Evolutionary conservation across 1,284 basidiomycete species (phyloP).

Genomic region (Naganishia liquefaciens): DNA sequence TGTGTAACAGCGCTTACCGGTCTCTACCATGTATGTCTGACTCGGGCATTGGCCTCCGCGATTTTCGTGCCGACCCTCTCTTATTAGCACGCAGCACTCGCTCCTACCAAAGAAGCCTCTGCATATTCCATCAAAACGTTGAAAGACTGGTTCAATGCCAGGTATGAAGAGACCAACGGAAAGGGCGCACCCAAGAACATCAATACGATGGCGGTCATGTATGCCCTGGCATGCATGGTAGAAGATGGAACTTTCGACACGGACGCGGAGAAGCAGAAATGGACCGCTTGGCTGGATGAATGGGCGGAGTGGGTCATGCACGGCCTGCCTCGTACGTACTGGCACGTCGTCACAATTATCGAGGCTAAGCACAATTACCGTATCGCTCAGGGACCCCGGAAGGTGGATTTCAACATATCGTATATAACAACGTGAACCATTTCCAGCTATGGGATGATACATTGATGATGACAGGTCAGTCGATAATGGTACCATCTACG

Average conservation of each 20-base stretch:
- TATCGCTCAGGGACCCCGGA: conserved; percentile 56
- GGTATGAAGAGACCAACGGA: conserved; percentile 56
- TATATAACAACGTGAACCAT: conserved; percentile 60
- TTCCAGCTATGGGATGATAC: conserved; percentile 69
- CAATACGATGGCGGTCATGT: conserved; percentile 67
- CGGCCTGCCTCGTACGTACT: conserved; percentile 56
- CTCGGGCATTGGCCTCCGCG: background rate
- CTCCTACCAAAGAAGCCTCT: conserved; percentile 54
- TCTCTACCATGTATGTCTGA: conserved; percentile 24
- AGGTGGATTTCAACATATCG: conserved; percentile 64
- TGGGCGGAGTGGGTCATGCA: conserved; percentile 70
- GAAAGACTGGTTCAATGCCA: conserved; percentile 61
- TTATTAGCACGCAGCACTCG: conserved; percentile 42
- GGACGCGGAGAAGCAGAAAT: conserved; percentile 33
- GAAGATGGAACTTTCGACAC: conserved; percentile 35
- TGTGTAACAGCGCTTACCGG: conserved; percentile 19
- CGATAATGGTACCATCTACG: background rate
- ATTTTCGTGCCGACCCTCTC: background rate
- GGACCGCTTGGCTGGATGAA: conserved; percentile 58
- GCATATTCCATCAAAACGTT: conserved; percentile 58
- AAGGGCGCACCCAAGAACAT: conserved; percentile 65
- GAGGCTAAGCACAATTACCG: background rate
- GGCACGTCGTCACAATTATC: background rate
- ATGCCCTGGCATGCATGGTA: conserved; percentile 61
- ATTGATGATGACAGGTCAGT: conserved; percentile 61